Conservation (phyloP, 148 eudicot genomes). For the Arctostaphylos glauca region DNA sequence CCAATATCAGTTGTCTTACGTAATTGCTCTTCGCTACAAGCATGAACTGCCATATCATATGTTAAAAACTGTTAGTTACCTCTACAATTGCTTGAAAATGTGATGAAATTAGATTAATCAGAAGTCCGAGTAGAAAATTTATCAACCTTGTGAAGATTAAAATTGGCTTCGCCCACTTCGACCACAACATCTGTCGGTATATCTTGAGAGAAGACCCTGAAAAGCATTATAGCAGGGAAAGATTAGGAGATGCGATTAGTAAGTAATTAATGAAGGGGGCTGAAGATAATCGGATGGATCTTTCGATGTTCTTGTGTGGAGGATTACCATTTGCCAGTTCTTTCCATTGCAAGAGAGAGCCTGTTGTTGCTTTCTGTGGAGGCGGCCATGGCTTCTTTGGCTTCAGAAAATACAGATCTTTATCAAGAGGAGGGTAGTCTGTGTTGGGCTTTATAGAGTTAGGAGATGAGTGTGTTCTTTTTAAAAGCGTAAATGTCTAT, state of each 20-base stretch:
- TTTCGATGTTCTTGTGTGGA: neutral
- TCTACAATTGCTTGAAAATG: too few species aligned
- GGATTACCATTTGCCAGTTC: slow-evolving; percentile 89
- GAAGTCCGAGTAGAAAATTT: too few species aligned
- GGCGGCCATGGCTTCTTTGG: slow-evolving; percentile 29
- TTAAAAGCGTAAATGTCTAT: too few species aligned
- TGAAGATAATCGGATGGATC: neutral
- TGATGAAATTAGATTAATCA: too few species aligned
- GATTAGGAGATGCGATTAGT: neutral
- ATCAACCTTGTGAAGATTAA: slow-evolving; percentile 84
- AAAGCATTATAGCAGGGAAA: neutral
- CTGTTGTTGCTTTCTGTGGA: slow-evolving; percentile 40
- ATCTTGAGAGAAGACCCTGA: slow-evolving; percentile 91
- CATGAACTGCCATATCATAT: slow-evolving; percentile 58
- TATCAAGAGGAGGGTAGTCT: neutral
- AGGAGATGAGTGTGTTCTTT: neutral
- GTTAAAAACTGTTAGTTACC: too few species aligned
- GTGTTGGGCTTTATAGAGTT: neutral
- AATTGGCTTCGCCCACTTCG: slow-evolving; percentile 54
- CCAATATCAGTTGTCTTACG: slow-evolving; percentile 66
- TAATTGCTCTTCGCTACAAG: slow-evolving; percentile 92
- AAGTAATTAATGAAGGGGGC: neutral
- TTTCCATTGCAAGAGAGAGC: slow-evolving; percentile 83
- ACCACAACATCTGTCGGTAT: slow-evolving; percentile 78
- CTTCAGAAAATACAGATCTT: neutral